Percentiles rank a stretch among this genome's conserved stretches.
Conservation (phyloP, 768 basidiomycete species). For the Sarcodon aspratus region DNA sequence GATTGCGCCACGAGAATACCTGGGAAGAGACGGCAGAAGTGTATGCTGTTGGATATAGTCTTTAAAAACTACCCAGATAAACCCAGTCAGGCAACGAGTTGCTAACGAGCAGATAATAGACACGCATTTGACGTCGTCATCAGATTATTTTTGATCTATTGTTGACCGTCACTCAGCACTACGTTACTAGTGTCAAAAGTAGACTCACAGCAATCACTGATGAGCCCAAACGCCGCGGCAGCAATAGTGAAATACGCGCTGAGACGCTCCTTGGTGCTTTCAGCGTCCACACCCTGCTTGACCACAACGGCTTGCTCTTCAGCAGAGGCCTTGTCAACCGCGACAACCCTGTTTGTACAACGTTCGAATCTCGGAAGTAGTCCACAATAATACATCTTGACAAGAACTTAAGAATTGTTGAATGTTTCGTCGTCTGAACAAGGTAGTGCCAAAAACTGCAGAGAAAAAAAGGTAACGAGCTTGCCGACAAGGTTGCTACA, state of each 20-base stretch:
- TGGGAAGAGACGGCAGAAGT: slow-evolving; percentile 51
- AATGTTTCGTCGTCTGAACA: too few species aligned
- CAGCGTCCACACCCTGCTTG: slow-evolving; percentile 1
- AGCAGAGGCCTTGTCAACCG: slow-evolving; percentile 8
- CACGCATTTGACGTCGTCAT: slow-evolving; percentile 60
- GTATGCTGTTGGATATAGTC: slow-evolving; percentile 52
- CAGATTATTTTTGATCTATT: slow-evolving; percentile 56
- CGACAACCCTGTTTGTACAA: too few species aligned
- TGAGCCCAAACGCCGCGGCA: slow-evolving; percentile 53
- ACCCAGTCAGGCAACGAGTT: slow-evolving; percentile 4
- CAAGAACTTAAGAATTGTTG: too few species aligned
- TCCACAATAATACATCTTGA: too few species aligned
- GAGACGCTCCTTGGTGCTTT: slow-evolving; percentile 28
- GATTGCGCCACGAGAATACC: slow-evolving; percentile 59
- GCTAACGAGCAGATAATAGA: background rate
- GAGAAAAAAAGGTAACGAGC: too few species aligned
- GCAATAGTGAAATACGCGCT: slow-evolving; percentile 55
- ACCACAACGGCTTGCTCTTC: slow-evolving; percentile 13
- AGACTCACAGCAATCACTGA: slow-evolving; percentile 16
- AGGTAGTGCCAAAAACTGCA: too few species aligned
- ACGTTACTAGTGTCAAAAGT: background rate
- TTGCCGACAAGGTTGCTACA: too few species aligned
- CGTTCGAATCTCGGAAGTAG: too few species aligned
- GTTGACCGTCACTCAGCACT: background rate
- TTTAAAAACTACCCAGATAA: slow-evolving; percentile 50